Conservation (phyloP, 306 rosid genomes). For the Trifolium repens region DNA sequence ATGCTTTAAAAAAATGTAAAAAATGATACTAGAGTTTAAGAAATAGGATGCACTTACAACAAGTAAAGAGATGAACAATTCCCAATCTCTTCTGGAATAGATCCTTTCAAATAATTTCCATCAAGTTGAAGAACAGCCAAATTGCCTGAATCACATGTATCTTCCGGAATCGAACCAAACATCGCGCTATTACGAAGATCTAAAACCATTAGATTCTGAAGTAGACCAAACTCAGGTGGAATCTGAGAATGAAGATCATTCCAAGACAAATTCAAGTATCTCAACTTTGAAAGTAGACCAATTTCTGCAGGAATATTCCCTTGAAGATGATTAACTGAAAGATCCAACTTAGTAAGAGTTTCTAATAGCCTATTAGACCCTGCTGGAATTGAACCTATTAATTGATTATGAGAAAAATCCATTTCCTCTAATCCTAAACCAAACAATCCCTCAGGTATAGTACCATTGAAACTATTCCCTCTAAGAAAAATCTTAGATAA, state of each 20-base stretch:
- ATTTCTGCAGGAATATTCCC: conserved; percentile 76
- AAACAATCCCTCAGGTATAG: conserved; percentile 77
- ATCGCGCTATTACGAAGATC: conserved; percentile 70
- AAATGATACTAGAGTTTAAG: conserved; percentile 24
- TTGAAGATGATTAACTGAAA: conserved; percentile 66
- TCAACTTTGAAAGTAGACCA: conserved; percentile 63
- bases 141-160: conserved; percentile 78
- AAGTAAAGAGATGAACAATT: conserved; percentile 83
- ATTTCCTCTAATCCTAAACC: conserved; percentile 75
- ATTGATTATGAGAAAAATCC: conserved; percentile 64
- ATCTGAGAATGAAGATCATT: conserved; percentile 73
- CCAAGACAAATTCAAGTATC: conserved; percentile 84
- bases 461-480: conserved; percentile 69
- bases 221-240: conserved; percentile 72
- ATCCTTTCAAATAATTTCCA: conserved; percentile 71
- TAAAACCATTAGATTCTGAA: conserved; percentile 63
- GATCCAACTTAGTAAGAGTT: conserved; percentile 60
- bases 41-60: conserved; percentile 70
- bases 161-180: conserved; percentile 70
- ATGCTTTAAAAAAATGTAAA: background rate
- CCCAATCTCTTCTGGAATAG: conserved; percentile 82
- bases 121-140: conserved; percentile 80
- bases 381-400: conserved; percentile 66
- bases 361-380: conserved; percentile 68
- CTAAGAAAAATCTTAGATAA: conserved; percentile 55